Evolutionary conservation across 2,329 filamentous ascomycete genomes (phyloP).

Genomic region (Pseudonectria foliicola): DNA sequence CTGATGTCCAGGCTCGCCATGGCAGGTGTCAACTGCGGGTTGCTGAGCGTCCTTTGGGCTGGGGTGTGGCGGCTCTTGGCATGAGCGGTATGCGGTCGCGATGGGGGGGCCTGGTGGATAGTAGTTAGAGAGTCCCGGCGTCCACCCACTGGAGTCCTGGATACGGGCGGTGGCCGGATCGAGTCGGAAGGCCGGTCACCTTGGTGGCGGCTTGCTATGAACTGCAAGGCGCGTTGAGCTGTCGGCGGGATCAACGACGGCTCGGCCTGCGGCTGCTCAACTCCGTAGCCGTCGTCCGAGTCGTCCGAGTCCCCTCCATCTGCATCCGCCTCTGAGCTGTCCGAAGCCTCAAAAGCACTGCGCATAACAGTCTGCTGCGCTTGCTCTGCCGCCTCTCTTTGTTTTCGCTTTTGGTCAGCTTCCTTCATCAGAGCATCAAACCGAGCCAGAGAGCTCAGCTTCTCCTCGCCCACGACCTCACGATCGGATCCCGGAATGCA

Average conservation of each 20-base stretch:
- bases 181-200: constrained; percentile 23
- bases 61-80: constrained; percentile 38
- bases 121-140: constrained; percentile 17
- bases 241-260: constrained; percentile 35
- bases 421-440: constrained; percentile 62
- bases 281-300: constrained; percentile 34
- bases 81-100: constrained; percentile 48
- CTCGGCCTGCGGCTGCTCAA: constrained; percentile 25
- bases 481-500: constrained; percentile 55
- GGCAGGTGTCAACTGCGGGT: constrained; percentile 35
- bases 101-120: constrained; percentile 16
- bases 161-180: constrained; percentile 24
- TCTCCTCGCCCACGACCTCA: constrained; percentile 50
- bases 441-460: constrained; percentile 55
- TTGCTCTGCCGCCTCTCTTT: constrained; percentile 29
- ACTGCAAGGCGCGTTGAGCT: constrained; percentile 44
- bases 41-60: constrained; percentile 40
- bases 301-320: constrained; percentile 31
- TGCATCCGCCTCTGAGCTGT: constrained; percentile 35
- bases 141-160: constrained; percentile 27
- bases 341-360: constrained; percentile 46
- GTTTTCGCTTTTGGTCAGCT: constrained; percentile 43
- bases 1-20: constrained; percentile 17
- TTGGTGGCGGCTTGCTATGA: constrained; percentile 39
- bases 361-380: constrained; percentile 30